Percentiles rank a stretch among this genome's conserved stretches.
Conservation (phyloP, 106 monocot genomes). For the Dactylorhiza incarnata region DNA sequence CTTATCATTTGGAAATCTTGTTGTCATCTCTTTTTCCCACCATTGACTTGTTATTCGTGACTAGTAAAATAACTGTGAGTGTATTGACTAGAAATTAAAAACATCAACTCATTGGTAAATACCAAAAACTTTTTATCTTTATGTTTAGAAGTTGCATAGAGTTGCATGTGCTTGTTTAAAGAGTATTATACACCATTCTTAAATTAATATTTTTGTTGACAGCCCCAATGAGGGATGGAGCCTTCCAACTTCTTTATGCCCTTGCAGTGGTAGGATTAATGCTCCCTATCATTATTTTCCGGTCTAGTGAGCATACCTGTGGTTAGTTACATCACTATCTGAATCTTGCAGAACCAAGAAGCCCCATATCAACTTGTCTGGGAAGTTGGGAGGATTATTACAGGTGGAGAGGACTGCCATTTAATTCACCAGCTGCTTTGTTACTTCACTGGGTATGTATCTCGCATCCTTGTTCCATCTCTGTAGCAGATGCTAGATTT, state of each 20-base stretch:
- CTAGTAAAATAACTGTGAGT: neutral
- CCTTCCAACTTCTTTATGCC: constrained; percentile 64
- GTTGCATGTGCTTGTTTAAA: neutral
- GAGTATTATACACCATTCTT: neutral
- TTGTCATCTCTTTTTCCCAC: neutral
- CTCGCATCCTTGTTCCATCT: neutral
- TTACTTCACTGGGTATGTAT: constrained; percentile 85
- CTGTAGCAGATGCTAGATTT: neutral
- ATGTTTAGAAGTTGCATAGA: neutral
- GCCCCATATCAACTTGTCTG: constrained; percentile 26
- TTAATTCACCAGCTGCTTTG: constrained; percentile 66
- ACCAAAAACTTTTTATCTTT: too few species aligned
- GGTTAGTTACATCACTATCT: neutral
- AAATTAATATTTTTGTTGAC: constrained; percentile 8
- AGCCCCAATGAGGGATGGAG: constrained; percentile 50
- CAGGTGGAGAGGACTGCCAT: constrained; percentile 70
- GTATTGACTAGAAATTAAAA: neutral
- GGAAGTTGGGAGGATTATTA: constrained; percentile 80
- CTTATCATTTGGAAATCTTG: neutral
- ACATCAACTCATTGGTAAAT: neutral
- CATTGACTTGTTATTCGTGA: neutral
- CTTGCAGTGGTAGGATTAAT: constrained; percentile 54
- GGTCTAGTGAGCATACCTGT: neutral
- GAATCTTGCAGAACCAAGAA: constrained; percentile 35
- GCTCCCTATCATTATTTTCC: neutral